Conservation (phyloP, 306 rosid species). For the Styphnolobium japonicum region DNA sequence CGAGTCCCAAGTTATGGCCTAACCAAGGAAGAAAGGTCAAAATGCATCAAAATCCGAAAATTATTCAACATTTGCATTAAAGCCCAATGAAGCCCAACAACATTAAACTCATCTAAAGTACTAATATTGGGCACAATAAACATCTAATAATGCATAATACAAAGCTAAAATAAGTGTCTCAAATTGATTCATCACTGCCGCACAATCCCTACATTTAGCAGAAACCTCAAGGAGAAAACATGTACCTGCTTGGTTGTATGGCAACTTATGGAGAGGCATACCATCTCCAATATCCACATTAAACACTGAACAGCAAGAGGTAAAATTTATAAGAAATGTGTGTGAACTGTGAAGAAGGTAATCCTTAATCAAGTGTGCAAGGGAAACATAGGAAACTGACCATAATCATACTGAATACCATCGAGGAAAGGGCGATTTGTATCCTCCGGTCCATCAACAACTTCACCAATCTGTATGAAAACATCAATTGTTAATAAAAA, state of each 20-base stretch:
- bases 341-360: background rate
- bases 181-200: too few relatives aligned
- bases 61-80: too few relatives aligned
- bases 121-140: too few relatives aligned
- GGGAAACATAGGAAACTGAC: constrained; percentile 44
- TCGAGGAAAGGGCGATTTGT: constrained; percentile 58
- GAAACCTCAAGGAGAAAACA: constrained; percentile 7
- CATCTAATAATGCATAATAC: too few relatives aligned
- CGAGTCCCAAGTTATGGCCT: too few relatives aligned
- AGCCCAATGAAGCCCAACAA: too few relatives aligned
- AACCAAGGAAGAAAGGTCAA: too few relatives aligned
- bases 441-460: constrained; percentile 95
- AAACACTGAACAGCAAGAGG: constrained; percentile 60
- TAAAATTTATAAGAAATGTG: constrained; percentile 12
- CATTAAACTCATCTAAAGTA: too few relatives aligned
- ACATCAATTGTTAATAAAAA: background rate
- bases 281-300: constrained; percentile 98
- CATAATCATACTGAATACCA: constrained; percentile 84
- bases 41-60: too few relatives aligned
- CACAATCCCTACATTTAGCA: too few relatives aligned
- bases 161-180: too few relatives aligned
- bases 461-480: constrained; percentile 82
- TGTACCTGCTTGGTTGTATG: constrained; percentile 84
- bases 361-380: constrained; percentile 10
- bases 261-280: constrained; percentile 86